Conservation (phyloP, 169 alveolate genomes). For the Eimeria necatrix region DNA sequence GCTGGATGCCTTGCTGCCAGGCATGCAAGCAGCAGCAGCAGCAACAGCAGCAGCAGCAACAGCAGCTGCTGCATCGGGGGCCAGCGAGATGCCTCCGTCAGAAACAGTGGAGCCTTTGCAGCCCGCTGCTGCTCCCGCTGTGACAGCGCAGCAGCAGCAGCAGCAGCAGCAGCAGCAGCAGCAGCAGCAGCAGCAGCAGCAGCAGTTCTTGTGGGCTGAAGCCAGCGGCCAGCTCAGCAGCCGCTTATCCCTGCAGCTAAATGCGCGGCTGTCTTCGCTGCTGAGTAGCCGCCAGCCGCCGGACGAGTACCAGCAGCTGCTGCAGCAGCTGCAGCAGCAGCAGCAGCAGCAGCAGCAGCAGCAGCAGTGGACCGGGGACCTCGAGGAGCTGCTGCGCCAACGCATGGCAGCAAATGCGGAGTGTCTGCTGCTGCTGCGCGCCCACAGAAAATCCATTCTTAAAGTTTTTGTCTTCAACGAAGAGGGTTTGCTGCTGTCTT, state of each 20-base stretch:
- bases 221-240: background rate
- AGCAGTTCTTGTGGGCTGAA: background rate
- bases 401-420: conserved; percentile 65
- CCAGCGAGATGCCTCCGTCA: background rate
- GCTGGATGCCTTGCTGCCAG: conserved; percentile 40
- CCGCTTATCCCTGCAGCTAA: background rate
- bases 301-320: conserved; percentile 17
- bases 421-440: conserved; percentile 63
- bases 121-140: background rate
- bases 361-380: background rate
- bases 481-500: conserved; percentile 15
- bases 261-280: conserved; percentile 2
- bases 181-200: conserved; percentile 37
- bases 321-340: conserved; percentile 51
- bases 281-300: conserved; percentile 9
- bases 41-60: background rate
- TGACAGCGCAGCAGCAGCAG: background rate
- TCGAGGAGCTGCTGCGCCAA: background rate
- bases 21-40: background rate
- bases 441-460: conserved; percentile 4
- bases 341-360: conserved; percentile 56
- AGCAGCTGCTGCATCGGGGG: background rate
- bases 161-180: conserved; percentile 46
- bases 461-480: background rate
- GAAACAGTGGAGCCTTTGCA: background rate